Percentiles rank a stretch among this genome's conserved stretches.
phyloP scores from a whole-genome alignment of 106 monocot species.

The Platanthera zijinensis region DNA sequence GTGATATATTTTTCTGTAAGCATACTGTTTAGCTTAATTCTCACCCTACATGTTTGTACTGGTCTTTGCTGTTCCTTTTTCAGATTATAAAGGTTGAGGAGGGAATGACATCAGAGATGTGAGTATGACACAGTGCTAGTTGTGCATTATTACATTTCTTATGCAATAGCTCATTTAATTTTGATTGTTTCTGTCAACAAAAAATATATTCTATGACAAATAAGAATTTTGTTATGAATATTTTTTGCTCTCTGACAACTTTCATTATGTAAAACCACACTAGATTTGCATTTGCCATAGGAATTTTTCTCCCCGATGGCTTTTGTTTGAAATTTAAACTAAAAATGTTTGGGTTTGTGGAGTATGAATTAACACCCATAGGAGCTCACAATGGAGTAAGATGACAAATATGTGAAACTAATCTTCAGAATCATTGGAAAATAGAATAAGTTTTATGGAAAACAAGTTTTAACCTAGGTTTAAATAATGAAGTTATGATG shows the following conservation, averaged over 20 bases:
- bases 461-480: neutral
- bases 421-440: neutral
- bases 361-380: neutral
- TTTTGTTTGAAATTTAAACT: neutral
- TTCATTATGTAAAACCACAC: neutral
- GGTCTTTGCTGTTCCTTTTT: neutral
- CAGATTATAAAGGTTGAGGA: slow-evolving; percentile 89
- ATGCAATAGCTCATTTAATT: neutral
- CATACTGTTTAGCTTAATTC: neutral
- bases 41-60: neutral
- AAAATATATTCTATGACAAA: neutral
- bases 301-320: neutral
- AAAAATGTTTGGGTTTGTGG: no score
- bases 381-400: neutral
- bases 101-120: slow-evolving; percentile 88
- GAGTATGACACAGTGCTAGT: slow-evolving; percentile 19
- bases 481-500: neutral
- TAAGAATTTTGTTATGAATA: neutral
- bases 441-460: neutral
- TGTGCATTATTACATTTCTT: neutral
- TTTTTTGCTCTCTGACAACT: neutral
- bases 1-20: neutral
- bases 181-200: neutral
- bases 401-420: neutral
- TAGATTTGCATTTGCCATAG: neutral